Evolutionary conservation across 208 protist genomes (phyloP).

Genomic region (Wallacemonas rigidus): DNA sequence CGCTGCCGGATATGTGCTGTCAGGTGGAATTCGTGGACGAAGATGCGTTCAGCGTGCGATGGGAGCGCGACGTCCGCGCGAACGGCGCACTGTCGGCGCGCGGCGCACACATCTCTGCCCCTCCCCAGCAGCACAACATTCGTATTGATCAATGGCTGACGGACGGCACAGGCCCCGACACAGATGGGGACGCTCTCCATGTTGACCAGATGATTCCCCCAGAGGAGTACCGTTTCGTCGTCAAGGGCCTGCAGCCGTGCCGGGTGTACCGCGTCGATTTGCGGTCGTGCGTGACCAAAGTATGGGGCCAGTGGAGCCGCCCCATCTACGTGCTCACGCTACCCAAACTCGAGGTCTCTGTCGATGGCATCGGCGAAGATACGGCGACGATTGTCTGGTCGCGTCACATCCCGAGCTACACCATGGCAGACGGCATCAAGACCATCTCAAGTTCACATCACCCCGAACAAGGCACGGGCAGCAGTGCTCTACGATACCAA

Average conservation of each 20-base stretch:
- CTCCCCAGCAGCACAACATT: conserved; percentile 65
- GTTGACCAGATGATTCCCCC: conserved; percentile 33
- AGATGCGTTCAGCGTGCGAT: conserved; percentile 78
- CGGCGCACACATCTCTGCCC: conserved; percentile 44
- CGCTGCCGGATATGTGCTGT: conserved; percentile 84
- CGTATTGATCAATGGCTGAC: conserved; percentile 75
- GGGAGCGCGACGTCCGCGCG: conserved; percentile 68
- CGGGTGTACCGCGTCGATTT: conserved; percentile 80
- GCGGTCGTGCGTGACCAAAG: conserved; percentile 78
- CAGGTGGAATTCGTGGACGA: conserved; percentile 67
- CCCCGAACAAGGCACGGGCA: conserved; percentile 33
- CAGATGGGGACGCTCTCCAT: conserved; percentile 31
- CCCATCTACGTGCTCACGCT: conserved; percentile 79
- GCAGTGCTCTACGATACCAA: conserved; percentile 57
- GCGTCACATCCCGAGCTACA: conserved; percentile 47
- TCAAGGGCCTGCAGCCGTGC: conserved; percentile 62
- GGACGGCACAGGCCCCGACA: conserved; percentile 48
- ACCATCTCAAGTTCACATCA: conserved; percentile 38
- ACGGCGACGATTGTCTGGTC: conserved; percentile 74
- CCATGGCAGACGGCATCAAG: conserved; percentile 61
- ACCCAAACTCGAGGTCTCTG: conserved; percentile 67
- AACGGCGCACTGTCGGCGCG: conserved; percentile 39
- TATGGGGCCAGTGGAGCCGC: conserved; percentile 88
- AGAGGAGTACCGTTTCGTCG: conserved; percentile 46
- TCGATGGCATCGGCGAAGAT: conserved; percentile 81